Evolutionary conservation across 1,284 basidiomycete genomes (phyloP), one percentile per base, ranked within the genome.

Genomic region (Pholiota adiposa): DNA sequence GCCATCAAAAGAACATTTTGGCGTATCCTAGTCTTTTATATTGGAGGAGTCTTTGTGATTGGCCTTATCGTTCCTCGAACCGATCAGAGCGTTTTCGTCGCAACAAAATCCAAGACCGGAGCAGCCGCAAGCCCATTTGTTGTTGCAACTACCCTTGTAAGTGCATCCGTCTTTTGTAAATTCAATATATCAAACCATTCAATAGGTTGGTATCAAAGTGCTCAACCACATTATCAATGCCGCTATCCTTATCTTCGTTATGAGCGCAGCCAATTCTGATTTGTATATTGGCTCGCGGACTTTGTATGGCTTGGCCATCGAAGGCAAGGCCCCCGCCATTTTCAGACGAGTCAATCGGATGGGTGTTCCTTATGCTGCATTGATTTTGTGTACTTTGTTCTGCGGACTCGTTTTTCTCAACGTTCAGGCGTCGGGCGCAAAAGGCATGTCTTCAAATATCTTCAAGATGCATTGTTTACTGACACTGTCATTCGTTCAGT

Each of bases 91-190:
- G 76, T 89, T 6, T 86, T 87, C 68, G 74, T 81, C 40, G 85
- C 85, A 6, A 86, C 81, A 54, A 84, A 82, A 63, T 79, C 85
- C 9, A 85, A 83, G 63, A 76, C 82, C 34, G 87, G 87, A 54
- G 79, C 88, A 12, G 83, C 87, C 14, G 90, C 91, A 3, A 92
- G 88, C 51, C 91, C 92, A 0, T 93, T 93, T 71, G 88, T 93
- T 51, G 88, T 93, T 14, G 76, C 76, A 31, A 73, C 73, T 12
- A 76, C 70, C 11, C 63, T 77, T 83, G 84, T 86, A 63, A 59
- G 75, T 63, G 54, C 70, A 19, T 49, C 14, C 27, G 16, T 19
- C 16, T 4, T 50, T 46, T n/a, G 8, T 16, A n/a, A 16, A 6
- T 34, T 19, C 12, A n/a, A n/a, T 19, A 16, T 21, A 40, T 48